Conservation (phyloP, 2,329 filamentous ascomycete species). For the Didymella arachidicola region DNA sequence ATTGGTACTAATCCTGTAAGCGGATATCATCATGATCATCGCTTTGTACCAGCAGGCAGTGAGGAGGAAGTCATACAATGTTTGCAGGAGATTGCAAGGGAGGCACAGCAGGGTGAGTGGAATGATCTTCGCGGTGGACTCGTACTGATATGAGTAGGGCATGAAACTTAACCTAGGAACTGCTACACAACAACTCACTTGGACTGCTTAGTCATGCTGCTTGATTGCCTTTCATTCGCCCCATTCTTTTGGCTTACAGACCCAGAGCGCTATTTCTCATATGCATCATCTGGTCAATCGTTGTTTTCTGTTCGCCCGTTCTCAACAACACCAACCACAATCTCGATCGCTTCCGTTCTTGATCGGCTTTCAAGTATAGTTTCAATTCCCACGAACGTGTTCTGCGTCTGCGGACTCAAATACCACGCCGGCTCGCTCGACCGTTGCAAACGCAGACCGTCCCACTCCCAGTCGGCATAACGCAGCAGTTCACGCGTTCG, state of each 20-base stretch:
- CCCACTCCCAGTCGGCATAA: slow-evolving; percentile 7
- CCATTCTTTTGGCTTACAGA: not conserved
- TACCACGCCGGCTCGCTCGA: not conserved
- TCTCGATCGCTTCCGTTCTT: not conserved
- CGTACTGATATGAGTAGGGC: not conserved
- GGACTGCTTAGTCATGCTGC: not conserved
- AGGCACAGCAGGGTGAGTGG: not conserved
- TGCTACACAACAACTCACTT: not conserved
- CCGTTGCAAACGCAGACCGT: not conserved
- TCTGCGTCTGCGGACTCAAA: not conserved
- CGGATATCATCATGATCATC: not conserved
- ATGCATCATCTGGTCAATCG: not conserved
- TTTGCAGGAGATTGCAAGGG: not conserved
- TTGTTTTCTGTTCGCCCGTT: not conserved
- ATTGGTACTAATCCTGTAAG: not conserved
- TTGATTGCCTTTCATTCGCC: not conserved
- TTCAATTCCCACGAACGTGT: not conserved
- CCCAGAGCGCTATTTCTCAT: not conserved
- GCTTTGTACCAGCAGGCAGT: not conserved
- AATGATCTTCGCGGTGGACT: not conserved
- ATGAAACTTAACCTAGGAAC: not conserved
- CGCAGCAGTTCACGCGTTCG: not conserved
- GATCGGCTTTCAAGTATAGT: not conserved
- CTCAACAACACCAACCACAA: not conserved
- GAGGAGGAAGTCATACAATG: not conserved